Conservation (phyloP, 768 basidiomycete genomes). For the Chalciporus piperatus region DNA sequence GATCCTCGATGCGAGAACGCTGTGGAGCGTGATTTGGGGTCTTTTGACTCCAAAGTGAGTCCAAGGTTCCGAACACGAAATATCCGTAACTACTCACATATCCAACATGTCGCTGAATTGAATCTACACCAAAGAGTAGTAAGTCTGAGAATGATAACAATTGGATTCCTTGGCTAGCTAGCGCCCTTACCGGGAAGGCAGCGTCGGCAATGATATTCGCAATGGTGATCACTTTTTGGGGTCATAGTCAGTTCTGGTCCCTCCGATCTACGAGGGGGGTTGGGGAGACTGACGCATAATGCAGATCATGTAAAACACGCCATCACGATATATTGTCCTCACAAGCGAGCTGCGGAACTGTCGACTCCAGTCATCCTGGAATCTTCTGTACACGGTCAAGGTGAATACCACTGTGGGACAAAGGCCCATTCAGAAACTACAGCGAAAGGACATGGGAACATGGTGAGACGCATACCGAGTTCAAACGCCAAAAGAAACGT, state of each 20-base stretch:
- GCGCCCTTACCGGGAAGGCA: neutral
- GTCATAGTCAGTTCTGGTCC: neutral
- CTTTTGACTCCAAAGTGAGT: neutral
- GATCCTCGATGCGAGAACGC: slow-evolving; percentile 7
- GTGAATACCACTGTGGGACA: neutral
- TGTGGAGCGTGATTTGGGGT: neutral
- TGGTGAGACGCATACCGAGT: neutral
- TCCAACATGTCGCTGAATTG: neutral
- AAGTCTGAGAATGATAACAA: neutral
- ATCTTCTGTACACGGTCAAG: neutral
- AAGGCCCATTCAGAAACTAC: neutral
- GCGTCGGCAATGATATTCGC: slow-evolving; percentile 2
- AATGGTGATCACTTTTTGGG: slow-evolving; percentile 1
- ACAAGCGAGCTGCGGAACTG: neutral
- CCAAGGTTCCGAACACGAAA: too few species aligned
- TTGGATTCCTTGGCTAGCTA: neutral
- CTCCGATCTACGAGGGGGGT: too few species aligned
- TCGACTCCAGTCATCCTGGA: neutral
- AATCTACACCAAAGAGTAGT: neutral
- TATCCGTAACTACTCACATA: neutral
- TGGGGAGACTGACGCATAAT: neutral
- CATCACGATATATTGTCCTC: neutral
- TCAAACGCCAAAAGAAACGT: neutral
- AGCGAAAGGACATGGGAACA: neutral
- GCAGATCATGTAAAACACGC: slow-evolving; percentile 1